Conservation (phyloP, 2,329 filamentous ascomycete genomes). For the Drechslerella coelobrocha region DNA sequence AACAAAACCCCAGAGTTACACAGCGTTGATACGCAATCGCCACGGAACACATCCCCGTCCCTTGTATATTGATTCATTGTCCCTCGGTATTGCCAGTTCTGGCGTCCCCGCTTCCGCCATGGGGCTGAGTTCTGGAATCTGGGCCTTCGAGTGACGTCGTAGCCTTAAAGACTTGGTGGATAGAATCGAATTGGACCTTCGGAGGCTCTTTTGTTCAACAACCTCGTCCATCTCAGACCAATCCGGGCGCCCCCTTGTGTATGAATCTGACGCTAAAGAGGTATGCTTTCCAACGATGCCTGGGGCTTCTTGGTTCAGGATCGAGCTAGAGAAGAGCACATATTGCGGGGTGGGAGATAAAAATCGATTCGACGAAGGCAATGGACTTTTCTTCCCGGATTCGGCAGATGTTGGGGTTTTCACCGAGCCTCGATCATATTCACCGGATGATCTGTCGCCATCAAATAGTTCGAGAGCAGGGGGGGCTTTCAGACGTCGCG, state of each 20-base stretch:
- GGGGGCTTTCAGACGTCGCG: slow-evolving; percentile 11
- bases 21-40: slow-evolving; percentile 21
- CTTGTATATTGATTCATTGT: slow-evolving; percentile 46
- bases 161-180: slow-evolving; percentile 30
- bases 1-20: slow-evolving; percentile 4
- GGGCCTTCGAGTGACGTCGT: slow-evolving; percentile 9
- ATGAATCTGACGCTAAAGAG: slow-evolving; percentile 6
- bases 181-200: slow-evolving; percentile 12
- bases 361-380: slow-evolving; percentile 20
- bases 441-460: slow-evolving; percentile 33
- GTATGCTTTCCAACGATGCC: slow-evolving; percentile 5
- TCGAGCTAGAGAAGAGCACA: slow-evolving; percentile 42
- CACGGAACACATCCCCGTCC: slow-evolving; percentile 46
- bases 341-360: slow-evolving; percentile 26
- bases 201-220: slow-evolving; percentile 3
- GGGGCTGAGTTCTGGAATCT: slow-evolving; percentile 11
- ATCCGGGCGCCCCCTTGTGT: slow-evolving; percentile 37
- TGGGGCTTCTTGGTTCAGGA: slow-evolving; percentile 26
- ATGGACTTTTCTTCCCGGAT: slow-evolving; percentile 10
- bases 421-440: slow-evolving; percentile 37
- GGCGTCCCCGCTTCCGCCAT: slow-evolving; percentile 27
- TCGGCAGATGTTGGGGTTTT: slow-evolving; percentile 16
- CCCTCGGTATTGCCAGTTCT: slow-evolving; percentile 24
- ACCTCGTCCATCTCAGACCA: slow-evolving; percentile 48
- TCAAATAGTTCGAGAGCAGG: slow-evolving; percentile 27